Conservation (phyloP, 2,329 filamentous ascomycete species). For the Colletotrichum lupini region DNA sequence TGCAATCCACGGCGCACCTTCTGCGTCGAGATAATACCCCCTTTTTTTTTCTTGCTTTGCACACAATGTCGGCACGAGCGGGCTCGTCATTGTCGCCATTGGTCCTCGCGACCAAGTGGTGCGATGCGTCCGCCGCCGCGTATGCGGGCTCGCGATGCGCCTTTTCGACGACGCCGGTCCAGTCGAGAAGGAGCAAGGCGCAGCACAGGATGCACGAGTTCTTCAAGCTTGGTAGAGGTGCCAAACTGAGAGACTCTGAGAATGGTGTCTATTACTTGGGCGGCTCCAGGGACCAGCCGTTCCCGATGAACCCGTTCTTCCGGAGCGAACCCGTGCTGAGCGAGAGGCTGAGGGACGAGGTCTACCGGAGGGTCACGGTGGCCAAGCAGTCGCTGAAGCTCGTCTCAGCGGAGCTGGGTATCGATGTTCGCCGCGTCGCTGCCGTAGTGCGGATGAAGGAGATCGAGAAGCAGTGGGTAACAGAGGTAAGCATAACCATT, state of each 20-base stretch:
- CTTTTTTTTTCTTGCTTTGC: neutral
- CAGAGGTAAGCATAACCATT: slow-evolving; percentile 70
- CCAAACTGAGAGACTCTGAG: no score
- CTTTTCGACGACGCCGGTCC: slow-evolving; percentile 54
- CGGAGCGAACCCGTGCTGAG: slow-evolving; percentile 78
- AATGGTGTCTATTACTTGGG: slow-evolving; percentile 48
- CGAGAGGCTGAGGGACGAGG: slow-evolving; percentile 76
- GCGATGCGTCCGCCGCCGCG: neutral
- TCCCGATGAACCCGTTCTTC: slow-evolving; percentile 80
- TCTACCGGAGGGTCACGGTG: slow-evolving; percentile 76
- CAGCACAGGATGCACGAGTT: slow-evolving; percentile 53
- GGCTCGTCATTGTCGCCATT: slow-evolving; percentile 31
- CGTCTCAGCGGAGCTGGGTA: slow-evolving; percentile 80
- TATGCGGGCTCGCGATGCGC: slow-evolving; percentile 35
- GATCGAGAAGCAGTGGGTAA: slow-evolving; percentile 82
- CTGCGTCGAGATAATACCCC: slow-evolving; percentile 8
- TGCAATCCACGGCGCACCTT: slow-evolving; percentile 13
- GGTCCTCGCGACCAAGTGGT: slow-evolving; percentile 24
- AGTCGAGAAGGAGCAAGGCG: slow-evolving; percentile 49
- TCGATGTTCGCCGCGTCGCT: slow-evolving; percentile 86
- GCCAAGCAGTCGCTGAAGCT: slow-evolving; percentile 76
- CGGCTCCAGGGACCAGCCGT: slow-evolving; percentile 64
- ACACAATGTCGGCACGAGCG: slow-evolving; percentile 22
- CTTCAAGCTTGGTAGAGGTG: slow-evolving; percentile 37
- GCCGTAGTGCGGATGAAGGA: slow-evolving; percentile 88